phyloP scores from a whole-genome alignment of 2,329 filamentous ascomycete genomes.

The Berkeleyomyces basicola region DNA sequence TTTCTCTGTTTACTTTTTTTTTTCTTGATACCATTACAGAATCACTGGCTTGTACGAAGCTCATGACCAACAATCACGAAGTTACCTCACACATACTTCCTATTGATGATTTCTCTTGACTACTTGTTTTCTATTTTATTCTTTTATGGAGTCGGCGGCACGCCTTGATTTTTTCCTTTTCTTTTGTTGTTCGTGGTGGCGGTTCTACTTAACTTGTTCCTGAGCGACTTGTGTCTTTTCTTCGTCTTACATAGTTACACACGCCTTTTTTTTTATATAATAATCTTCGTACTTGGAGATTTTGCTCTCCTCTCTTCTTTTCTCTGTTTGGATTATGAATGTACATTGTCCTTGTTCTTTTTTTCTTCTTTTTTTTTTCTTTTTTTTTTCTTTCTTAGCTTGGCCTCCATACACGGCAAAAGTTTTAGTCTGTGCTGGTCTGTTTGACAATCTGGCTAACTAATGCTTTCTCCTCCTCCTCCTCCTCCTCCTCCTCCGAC shows the following conservation, averaged over 20 bases:
- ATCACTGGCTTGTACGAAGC: conserved; percentile 6
- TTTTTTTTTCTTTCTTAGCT: not conserved
- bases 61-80: conserved; percentile 4
- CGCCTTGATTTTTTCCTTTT: not conserved
- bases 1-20: conserved; percentile 6
- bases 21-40: conserved; percentile 4
- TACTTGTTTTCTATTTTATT: not conserved
- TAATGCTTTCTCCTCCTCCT: no score
- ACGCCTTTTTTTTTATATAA: not conserved
- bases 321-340: not conserved
- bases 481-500: no score
- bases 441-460: no score
- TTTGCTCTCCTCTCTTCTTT: not conserved
- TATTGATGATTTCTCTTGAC: not conserved
- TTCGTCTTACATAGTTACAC: not conserved
- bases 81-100: not conserved
- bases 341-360: not conserved
- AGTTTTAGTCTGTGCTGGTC: no score
- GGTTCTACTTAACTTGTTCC: not conserved
- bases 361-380: not conserved
- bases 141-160: not conserved
- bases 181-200: not conserved
- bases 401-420: no score
- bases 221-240: not conserved
- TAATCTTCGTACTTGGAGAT: no score